These are phyloP conservation scores for Cronartium quercuum DNA, from an alignment of 1,284 basidiomycete species.

Conservation along the genomic window DNA sequence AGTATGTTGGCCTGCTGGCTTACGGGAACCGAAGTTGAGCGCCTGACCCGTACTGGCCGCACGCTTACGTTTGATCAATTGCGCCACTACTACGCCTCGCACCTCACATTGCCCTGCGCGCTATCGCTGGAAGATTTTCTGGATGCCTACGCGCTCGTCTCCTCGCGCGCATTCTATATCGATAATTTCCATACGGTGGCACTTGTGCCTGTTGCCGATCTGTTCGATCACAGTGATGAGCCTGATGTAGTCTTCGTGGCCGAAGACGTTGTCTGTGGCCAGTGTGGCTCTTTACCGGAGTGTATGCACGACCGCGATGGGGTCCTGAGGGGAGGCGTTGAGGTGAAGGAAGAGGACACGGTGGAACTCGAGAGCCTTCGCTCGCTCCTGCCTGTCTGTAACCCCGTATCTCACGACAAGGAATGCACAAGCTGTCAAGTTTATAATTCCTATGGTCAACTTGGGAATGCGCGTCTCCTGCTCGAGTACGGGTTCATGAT, in stretches of 20 bases:
- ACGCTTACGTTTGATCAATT: conserved; percentile 2
- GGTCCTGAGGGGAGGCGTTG: not conserved
- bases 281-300: conserved; percentile 18
- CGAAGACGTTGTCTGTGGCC: conserved; percentile 13
- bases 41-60: not conserved
- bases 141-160: conserved; percentile 20
- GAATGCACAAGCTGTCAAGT: not conserved
- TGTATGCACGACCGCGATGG: conserved; percentile 13
- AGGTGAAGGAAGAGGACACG: not conserved
- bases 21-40: conserved; percentile 17
- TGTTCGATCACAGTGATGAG: conserved; percentile 36
- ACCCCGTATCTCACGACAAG: not conserved
- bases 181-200: conserved; percentile 31
- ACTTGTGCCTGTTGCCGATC: conserved; percentile 27
- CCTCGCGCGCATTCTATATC: conserved; percentile 23
- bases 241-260: conserved; percentile 20
- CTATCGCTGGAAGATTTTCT: not conserved
- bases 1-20: not conserved
- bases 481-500: conserved; percentile 34
- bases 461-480: conserved; percentile 24
- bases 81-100: not conserved
- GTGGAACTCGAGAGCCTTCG: not conserved
- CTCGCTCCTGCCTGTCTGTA: not conserved
- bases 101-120: not conserved
- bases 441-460: conserved; percentile 33